Evolutionary conservation across 2,329 filamentous ascomycete genomes (phyloP), one percentile per base, ranked within the genome.

Genomic region (Aspergillus piperis): DNA sequence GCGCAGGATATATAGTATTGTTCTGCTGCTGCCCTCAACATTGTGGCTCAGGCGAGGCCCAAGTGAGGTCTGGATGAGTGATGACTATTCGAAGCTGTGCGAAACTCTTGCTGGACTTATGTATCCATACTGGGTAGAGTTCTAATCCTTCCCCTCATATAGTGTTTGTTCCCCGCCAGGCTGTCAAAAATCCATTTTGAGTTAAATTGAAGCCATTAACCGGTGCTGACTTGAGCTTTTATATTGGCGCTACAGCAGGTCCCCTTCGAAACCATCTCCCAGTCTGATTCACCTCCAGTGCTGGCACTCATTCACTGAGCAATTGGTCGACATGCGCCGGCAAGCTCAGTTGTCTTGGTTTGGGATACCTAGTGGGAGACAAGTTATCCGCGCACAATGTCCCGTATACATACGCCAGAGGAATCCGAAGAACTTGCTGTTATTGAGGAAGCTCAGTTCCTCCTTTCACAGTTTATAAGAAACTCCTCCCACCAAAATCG

Each of bases 391-490:
- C 25, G 41, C 53, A 55, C 15, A 32, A 55, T 59, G 48, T 44
- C 27, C 30, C 32, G 6, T 57, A 54, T 30, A 25, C 36, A 42
- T 25, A 44, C 48, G 30, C 59, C 10, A 17, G 50, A 36, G 32
- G 38, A 57, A 44, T 64, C 67, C 13, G 70, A 72, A 8, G 66
- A 68, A 23, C 60, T 63, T 3, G 53, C 59, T 13, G 17, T 66
- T 15, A 58, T 64, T 25, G 64, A 66, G 54, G 69, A 68, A 42
- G 64, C 66, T 4, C 57, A 68, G 56, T 53, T 63, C 8, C 50
- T 74, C 15, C 67, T 74, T 17, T 66, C 68, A 8, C 66, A 65
- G 36, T 74, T 74, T 51, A 65, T 68, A 58, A 60, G 58, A 51
- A 53, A 55, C 27, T 52, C 65, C 7, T 61, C 61, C 8, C 49